A percentile compares a stretch with the other conserved stretches of the same genome.
Conservation (phyloP, 306 rosid genomes). For the Biancaea sappan region DNA sequence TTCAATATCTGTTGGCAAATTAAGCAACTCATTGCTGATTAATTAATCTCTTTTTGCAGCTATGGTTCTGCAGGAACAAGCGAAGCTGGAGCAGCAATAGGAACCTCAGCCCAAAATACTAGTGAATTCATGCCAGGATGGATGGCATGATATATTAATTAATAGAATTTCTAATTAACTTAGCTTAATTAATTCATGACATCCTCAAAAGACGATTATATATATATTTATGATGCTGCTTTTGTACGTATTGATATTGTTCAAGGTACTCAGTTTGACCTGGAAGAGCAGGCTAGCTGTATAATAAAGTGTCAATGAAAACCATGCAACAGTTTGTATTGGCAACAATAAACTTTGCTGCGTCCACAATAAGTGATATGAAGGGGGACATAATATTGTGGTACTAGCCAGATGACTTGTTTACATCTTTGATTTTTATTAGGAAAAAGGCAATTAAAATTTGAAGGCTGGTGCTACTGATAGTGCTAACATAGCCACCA, state of each 20-base stretch:
- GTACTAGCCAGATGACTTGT: background rate
- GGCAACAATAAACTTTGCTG: slow-evolving; percentile 32
- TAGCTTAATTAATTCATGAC: slow-evolving; percentile 12
- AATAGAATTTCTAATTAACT: slow-evolving; percentile 15
- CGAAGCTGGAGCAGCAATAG: slow-evolving; percentile 41
- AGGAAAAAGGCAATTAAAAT: background rate
- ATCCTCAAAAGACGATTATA: background rate
- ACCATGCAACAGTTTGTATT: slow-evolving; percentile 7
- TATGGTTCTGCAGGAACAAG: slow-evolving; percentile 37
- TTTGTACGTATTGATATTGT: slow-evolving; percentile 21
- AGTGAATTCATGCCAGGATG: slow-evolving; percentile 47
- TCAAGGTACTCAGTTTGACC: background rate
- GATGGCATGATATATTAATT: slow-evolving; percentile 39
- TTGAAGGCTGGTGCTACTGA: no score
- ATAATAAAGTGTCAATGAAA: slow-evolving; percentile 31
- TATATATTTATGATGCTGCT: background rate
- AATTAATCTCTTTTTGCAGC: slow-evolving; percentile 23
- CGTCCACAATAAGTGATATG: slow-evolving; percentile 15
- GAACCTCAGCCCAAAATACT: slow-evolving; percentile 38
- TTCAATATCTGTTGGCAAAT: background rate
- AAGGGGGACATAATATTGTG: background rate
- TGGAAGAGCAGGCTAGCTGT: slow-evolving; percentile 34
- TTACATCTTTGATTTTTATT: no score
- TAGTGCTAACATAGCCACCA: background rate
- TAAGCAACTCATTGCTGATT: slow-evolving; percentile 24